Conservation (phyloP, 1,139 yeast genomes). For the Nakaseomyces glabratus region DNA sequence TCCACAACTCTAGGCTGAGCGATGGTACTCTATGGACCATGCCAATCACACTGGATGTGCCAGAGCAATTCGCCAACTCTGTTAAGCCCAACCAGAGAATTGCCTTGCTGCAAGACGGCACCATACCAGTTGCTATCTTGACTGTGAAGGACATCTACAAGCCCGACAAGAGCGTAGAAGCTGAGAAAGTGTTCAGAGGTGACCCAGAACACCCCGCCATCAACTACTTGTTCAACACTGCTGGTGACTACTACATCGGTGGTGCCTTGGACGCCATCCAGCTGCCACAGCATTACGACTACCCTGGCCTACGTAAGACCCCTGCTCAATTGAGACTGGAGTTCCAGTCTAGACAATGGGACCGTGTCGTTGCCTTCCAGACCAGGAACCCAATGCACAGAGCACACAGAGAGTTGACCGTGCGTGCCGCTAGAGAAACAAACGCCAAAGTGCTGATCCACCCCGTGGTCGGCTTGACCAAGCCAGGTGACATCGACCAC, state of each 20-base stretch:
- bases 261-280: constrained; percentile 78
- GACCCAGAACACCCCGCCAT: constrained; percentile 97
- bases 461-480: constrained; percentile 94
- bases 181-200: constrained; percentile 83
- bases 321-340: constrained; percentile 86
- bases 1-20: constrained; percentile 62
- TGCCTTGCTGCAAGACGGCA: constrained; percentile 77
- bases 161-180: constrained; percentile 75
- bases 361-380: constrained; percentile 90
- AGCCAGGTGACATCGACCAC: constrained; percentile 97
- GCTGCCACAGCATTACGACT: constrained; percentile 85
- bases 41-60: constrained; percentile 83
- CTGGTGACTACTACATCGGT: constrained; percentile 81
- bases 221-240: constrained; percentile 58
- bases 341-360: constrained; percentile 76
- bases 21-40: constrained; percentile 84
- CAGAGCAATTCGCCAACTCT: constrained; percentile 42
- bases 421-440: constrained; percentile 80
- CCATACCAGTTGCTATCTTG: constrained; percentile 68
- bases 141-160: constrained; percentile 70
- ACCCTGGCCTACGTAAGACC: constrained; percentile 76
- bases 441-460: constrained; percentile 80
- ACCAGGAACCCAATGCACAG: constrained; percentile 98
- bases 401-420: constrained; percentile 93
- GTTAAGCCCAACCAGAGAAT: constrained; percentile 53